Base-by-base conservation (phyloP, 2,329 filamentous ascomycete species). In the Scytalidium lignicola region DNA sequence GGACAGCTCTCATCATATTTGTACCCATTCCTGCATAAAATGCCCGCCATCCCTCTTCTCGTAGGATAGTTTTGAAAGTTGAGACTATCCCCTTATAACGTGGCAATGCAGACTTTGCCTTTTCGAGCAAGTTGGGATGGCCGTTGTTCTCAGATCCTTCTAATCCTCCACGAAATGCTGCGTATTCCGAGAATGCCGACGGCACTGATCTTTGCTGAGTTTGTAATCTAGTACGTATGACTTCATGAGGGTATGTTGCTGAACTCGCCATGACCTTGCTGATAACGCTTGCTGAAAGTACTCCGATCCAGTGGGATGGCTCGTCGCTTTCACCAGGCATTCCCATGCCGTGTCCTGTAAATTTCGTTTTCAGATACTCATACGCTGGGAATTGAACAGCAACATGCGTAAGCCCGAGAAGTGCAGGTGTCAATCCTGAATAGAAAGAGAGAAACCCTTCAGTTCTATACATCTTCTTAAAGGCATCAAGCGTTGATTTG, bases 1-100 rank as follows among this genome's bases (percentile, higher is more conserved):
- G 93, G 12, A 99, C 86, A 7, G 93, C 93, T 49, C 93, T 82
- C 75, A 97, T 90, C 82, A 99, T 88, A 70, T 99, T 99, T 44
- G 92, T 96, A 32, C 93, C 93, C 76, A 99, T 90, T 29, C 93
- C 93, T 20, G 91, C 92, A 66, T 99, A 99, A 62, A 99, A 97
- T 3, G 92, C 92, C 54, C 87, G 79, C 91, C 92, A 96, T 6
- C 93, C 93, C 68, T 99, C 93, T 67, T 99, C 93, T 28, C 74
- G 74, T 32, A 96, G 72, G 53, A 99, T 97, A 2, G 85, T 91
- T 54, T 83, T 82, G 67, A 86, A 92, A 0, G 92, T 96, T 63
- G 79, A 83, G 41, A 91, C 67, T 28, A 96, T 80, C 41, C 93
- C 93, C 56, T 74, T 79, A 66, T 99, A 97, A 49, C 74, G 72